Evolutionary conservation across 1,139 yeast genomes (phyloP).

Genomic region (Blastobotrys malaysiensis): DNA sequence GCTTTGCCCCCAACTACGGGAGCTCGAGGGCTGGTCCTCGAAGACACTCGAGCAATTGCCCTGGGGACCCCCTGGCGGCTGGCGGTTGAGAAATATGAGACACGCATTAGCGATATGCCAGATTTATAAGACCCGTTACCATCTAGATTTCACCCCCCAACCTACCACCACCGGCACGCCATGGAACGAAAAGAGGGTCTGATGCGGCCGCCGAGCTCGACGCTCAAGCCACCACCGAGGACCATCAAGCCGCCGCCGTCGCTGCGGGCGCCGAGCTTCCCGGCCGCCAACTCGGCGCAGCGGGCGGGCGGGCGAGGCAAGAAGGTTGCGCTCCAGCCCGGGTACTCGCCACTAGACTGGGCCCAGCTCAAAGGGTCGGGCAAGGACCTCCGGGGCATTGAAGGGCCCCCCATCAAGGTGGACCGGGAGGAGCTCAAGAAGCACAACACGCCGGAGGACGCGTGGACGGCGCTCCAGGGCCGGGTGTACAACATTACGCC

Average conservation of each 20-base stretch:
- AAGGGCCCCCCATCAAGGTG: constrained; percentile 40
- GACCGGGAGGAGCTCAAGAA: constrained; percentile 52
- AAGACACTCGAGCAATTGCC: too few relatives aligned
- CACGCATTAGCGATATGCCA: neutral
- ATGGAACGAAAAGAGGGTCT: neutral
- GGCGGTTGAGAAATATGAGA: neutral
- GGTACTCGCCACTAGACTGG: constrained; percentile 88
- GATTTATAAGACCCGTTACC: neutral
- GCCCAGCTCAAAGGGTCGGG: constrained; percentile 52
- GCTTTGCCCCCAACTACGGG: neutral
- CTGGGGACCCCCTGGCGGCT: too few relatives aligned
- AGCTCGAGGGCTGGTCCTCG: neutral
- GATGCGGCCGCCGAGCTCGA: neutral
- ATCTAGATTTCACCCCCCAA: neutral
- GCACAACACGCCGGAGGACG: constrained; percentile 59
- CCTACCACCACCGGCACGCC: neutral
- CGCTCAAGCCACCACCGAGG: constrained; percentile 7
- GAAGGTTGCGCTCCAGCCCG: constrained; percentile 66
- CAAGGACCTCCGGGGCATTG: constrained; percentile 33
- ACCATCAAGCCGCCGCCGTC: constrained; percentile 4
- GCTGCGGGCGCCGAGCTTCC: constrained; percentile 28
- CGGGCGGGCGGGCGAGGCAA: constrained; percentile 31
- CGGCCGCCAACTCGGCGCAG: constrained; percentile 42
- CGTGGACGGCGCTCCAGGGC: constrained; percentile 81
- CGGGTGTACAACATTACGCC: constrained; percentile 81